Base-by-base conservation (phyloP, 148 eudicot species). In the Beta vulgaris region DNA sequence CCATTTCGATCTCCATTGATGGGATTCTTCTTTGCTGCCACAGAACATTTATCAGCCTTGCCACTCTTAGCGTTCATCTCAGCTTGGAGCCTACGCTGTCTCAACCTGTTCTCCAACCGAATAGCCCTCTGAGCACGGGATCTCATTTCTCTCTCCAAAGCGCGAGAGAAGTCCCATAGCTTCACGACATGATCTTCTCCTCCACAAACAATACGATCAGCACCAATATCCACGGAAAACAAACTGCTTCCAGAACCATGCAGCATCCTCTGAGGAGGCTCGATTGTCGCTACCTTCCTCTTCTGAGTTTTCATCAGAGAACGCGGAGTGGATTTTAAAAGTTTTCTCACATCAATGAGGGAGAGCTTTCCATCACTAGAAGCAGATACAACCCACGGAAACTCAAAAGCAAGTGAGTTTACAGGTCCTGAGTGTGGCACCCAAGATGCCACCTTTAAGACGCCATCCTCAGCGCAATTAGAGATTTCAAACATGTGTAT, bases 341-440 rank as follows among this genome's bases (percentile, higher is more conserved):
- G 82, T 82, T 89, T 88, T 73, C 98, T 85, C 42, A 96, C 97
- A 75, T 96, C 99, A 44, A 91, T 89, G 15, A 96, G 88, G 28
- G 97, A 84, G 4, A 96, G 85, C 69, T 82, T 89, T 42, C 99
- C 99, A 72, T 96, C 98, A 78, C 85, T 80, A 2, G 99, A 89
- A 80, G 97, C 94, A 36, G 98, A 92, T 48, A 91, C 99, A 26
- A 96, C 90, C 99, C 98, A 96, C 3, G 99, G 99, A 76, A 92
- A 96, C 87, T 96, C 99, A 19, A 96, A 96, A 14, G 98, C 86
- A 79, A 96, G 91, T 29, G 94, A 92, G 85, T 88, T 75, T 16
- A 92, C 97, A 15, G 94, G 76, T 31, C 94, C 93, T 0, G 89
- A 77, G 75, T 96, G 99, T 63, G 99, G 98, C 74, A 71, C 57